Evolutionary conservation across 1,139 yeast species (phyloP), one percentile per base, ranked within the genome.

Genomic region (Hansenula anomala): DNA sequence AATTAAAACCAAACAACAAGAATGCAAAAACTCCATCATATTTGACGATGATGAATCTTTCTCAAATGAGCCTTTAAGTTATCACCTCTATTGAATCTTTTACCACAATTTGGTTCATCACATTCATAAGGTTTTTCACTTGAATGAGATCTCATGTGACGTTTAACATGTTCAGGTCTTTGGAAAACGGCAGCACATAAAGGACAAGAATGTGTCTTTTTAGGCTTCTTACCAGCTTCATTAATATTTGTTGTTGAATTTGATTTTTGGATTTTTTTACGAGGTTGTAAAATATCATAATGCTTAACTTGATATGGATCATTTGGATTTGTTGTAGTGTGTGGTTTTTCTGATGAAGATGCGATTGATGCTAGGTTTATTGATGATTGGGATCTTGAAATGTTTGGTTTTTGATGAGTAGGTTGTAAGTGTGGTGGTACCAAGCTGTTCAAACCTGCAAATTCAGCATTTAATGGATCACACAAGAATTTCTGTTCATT

Each of bases 91-190:
- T 82, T 82, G 60, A 90, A 94, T 46, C 86, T 66, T 59, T 88
- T 86, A 20, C 79, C 79, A 62, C 97, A 88, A 60, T 77, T 75
- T 34, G 75, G 73, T 60, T 78, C 71, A 43, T 80, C 80, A 62
- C 97, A 90, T 40, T 70, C 75, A 58, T 74, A 89, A 5, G 96
- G 97, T 57, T 85, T 84, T 51, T 87, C 96, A 25, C 87, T 78
- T 4, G 94, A 80, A 61, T 90, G 97, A 24, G 88, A 78, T 53
- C 94, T 73, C 77, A 84, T 70, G 59, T 90, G 97, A 55, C 97
- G 73, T 58, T 88, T 86, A 40, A 90, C 87, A 66, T 92, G 96
- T 55, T 92, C 96, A 27, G 94, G 90, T 44, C 97, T 72, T 58
- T 87, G 90, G 69, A 90, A 90, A 38, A 77, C 63, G 36, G 82